Evolutionary conservation across 495 filamentous ascomycete species (phyloP).

Genomic region (Penicillium odoratum): DNA sequence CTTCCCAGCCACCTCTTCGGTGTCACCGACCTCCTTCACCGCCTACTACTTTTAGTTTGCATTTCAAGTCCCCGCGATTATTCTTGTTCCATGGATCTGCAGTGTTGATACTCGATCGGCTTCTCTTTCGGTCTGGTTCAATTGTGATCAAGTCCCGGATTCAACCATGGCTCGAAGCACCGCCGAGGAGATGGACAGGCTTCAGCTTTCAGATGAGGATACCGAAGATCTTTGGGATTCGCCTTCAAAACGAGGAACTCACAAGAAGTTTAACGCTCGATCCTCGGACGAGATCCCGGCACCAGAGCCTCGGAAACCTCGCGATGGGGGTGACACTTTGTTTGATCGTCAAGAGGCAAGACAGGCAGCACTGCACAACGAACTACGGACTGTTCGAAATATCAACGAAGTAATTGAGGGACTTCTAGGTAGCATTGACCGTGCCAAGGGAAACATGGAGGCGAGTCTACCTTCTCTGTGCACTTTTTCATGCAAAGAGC

Average conservation of each 20-base stretch:
- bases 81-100: constrained; percentile 9
- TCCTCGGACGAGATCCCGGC: constrained; percentile 40
- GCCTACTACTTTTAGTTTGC: constrained; percentile 10
- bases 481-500: neutral
- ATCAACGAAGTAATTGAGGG: constrained; percentile 87
- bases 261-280: constrained; percentile 22
- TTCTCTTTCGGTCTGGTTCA: neutral
- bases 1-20: constrained; percentile 11
- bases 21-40: constrained; percentile 15
- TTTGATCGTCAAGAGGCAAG: constrained; percentile 69
- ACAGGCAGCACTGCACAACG: constrained; percentile 69
- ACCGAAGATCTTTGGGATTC: constrained; percentile 73
- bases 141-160: neutral
- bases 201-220: constrained; percentile 62
- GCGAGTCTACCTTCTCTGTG: constrained; percentile 45
- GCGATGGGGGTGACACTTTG: constrained; percentile 50
- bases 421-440: constrained; percentile 74
- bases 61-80: constrained; percentile 19
- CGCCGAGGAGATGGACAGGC: constrained; percentile 46
- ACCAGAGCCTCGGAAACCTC: constrained; percentile 29
- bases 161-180: constrained; percentile 38
- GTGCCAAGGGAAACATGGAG: constrained; percentile 88
- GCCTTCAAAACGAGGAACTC: constrained; percentile 52
- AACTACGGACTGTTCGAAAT: constrained; percentile 77
- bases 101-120: constrained; percentile 21